These are phyloP conservation scores for Stephania cephalantha DNA, from an alignment of 164 flowering plant genomes.

Conservation along the genomic window DNA sequence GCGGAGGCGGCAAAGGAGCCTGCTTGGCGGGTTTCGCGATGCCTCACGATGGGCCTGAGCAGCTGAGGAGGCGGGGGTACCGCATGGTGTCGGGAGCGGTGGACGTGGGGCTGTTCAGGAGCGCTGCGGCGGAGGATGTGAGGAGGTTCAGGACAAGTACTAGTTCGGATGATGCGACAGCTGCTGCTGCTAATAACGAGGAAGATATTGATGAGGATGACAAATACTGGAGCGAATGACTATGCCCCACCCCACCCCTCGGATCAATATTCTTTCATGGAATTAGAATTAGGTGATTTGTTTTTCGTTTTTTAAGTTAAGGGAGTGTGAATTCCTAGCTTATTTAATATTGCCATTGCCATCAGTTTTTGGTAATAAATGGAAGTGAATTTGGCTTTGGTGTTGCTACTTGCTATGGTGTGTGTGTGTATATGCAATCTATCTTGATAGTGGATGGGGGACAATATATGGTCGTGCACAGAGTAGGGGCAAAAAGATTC, in stretches of 20 bases:
- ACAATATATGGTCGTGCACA: no score
- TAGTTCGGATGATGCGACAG: slow-evolving; percentile 12
- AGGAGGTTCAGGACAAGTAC: slow-evolving; percentile 47
- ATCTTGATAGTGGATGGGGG: no score
- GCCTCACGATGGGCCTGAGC: slow-evolving; percentile 59
- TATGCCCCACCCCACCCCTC: no score
- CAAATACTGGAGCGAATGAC: slow-evolving; percentile 68
- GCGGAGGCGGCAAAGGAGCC: slow-evolving; percentile 18
- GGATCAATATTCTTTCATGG: no score
- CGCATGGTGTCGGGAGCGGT: slow-evolving; percentile 80
- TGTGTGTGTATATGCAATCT: no score
- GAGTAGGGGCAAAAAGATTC: no score
- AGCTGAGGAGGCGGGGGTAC: slow-evolving; percentile 51
- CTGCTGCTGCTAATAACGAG: slow-evolving; percentile 20
- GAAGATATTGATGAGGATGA: slow-evolving; percentile 28
- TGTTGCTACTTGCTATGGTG: no score
- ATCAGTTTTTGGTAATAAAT: no score
- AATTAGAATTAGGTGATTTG: no score
- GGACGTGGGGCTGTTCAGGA: slow-evolving; percentile 67
- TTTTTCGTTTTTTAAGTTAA: no score
- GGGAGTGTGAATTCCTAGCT: neutral
- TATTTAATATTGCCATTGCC: neutral
- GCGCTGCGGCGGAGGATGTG: slow-evolving; percentile 69
- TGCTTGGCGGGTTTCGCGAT: slow-evolving; percentile 64
- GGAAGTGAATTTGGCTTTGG: no score